Evolutionary conservation across 352 stramenopile genomes (phyloP).

Genomic region (Phytophthora agathidicida): DNA sequence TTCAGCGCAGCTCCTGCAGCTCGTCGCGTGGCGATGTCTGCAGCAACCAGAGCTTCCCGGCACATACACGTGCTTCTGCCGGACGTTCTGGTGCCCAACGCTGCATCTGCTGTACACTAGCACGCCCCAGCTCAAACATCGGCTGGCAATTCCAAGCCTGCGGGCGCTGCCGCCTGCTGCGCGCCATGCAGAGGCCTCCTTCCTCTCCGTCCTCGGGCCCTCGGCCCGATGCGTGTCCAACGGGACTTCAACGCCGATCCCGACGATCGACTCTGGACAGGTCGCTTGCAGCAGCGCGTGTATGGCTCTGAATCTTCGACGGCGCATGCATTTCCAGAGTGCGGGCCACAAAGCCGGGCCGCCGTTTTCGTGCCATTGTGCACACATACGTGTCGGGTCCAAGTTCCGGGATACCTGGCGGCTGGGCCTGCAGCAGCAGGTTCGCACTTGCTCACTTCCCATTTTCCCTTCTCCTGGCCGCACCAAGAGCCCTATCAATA

Average conservation of each 20-base stretch:
- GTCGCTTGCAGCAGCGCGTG: not conserved
- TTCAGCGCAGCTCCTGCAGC: too few species aligned
- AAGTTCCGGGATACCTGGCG: constrained; percentile 1
- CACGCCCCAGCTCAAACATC: too few species aligned
- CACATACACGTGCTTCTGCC: not conserved
- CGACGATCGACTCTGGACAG: constrained; percentile 6
- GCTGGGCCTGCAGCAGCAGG: constrained; percentile 5
- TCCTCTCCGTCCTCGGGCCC: too few species aligned
- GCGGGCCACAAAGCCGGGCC: not conserved
- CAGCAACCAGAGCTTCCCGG: not conserved
- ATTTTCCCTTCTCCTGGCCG: constrained; percentile 14
- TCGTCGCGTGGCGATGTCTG: too few species aligned
- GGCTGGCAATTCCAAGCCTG: too few species aligned
- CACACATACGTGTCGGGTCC: constrained; percentile 16
- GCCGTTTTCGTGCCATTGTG: constrained; percentile 20
- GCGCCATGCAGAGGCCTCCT: too few species aligned
- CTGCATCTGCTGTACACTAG: too few species aligned
- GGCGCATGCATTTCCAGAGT: constrained; percentile 5
- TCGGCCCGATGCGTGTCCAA: too few species aligned
- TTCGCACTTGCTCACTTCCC: constrained; percentile 27
- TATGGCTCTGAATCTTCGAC: constrained; percentile 8
- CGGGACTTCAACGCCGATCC: not conserved
- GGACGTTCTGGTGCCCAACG: too few species aligned
- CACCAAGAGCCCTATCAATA: constrained; percentile 21
- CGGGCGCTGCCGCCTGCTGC: too few species aligned